Base-by-base conservation (phyloP, 257 asterid species). In the Solanum boliviense region DNA sequence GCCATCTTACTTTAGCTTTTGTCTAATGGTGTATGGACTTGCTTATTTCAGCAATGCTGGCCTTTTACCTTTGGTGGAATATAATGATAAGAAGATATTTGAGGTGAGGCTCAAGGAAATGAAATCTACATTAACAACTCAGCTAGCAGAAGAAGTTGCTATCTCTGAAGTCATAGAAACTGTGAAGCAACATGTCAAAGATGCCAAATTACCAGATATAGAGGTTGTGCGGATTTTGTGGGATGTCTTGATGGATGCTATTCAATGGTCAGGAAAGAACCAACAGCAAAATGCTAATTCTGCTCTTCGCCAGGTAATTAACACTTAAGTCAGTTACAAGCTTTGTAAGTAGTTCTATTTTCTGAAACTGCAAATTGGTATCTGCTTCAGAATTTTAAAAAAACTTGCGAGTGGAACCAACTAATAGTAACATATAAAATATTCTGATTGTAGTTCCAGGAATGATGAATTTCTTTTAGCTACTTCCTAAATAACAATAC, bases 241-340 rank as follows among this genome's bases (percentile, higher is more conserved):
- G 99, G 98, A 97, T 93, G 95, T 95, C 39, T 88, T 97, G 94
- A 96, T 96, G 99, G 99, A 96, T 92, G 98, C 99, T 58, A 98
- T 96, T 86, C 98, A 95, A 85, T 95, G 99, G 99, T 96, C 99
- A 73, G 98, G 97, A 48, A 96, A 96, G 92, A 96, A 96, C 88
- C 99, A 96, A 89, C 99, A 96, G 89, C 99, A 96, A 88, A 96
- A 96, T 89, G 98, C 99, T 60, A 96, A 96, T 90, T 89, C 92
- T 32, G 98, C 96, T 58, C 93, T 96, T 88, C 99, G 98, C 25
- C 99, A 94, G 99, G 99, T 96, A 79, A 89, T 89, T 18, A 29
- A 82, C 41, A 29, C 56, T 48, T 18, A 5, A 82, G 70, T 48
- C 86, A 46, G 38, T 7, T 29, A 31, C 70, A 82, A 31, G 70